phyloP scores from a whole-genome alignment of 129 eudicot genomes.

The Oenanthe sinensis region DNA sequence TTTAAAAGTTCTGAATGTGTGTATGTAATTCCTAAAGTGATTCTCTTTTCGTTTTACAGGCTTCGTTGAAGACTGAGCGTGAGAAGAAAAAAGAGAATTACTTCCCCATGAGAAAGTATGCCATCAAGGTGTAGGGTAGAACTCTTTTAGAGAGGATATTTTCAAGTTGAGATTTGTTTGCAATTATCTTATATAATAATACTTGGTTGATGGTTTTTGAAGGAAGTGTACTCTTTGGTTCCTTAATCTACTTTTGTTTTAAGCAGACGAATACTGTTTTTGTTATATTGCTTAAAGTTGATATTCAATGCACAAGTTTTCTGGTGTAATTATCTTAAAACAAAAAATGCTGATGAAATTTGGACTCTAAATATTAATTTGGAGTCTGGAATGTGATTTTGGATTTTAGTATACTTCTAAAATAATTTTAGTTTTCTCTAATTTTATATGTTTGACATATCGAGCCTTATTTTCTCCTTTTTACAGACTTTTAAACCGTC shows the following conservation, averaged over 20 bases:
- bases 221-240: neutral
- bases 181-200: neutral
- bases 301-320: neutral
- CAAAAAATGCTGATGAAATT: neutral
- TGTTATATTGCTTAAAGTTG: neutral
- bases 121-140: conserved; percentile 17
- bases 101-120: conserved; percentile 33
- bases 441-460: too few relatives aligned
- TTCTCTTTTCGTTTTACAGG: conserved; percentile 13
- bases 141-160: neutral
- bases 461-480: too few relatives aligned
- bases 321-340: neutral
- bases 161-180: neutral
- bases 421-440: too few relatives aligned
- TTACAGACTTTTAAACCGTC: too few relatives aligned
- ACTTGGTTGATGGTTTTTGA: neutral
- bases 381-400: too few relatives aligned
- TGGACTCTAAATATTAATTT: neutral
- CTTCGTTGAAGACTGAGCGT: conserved; percentile 46
- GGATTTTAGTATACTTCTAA: too few relatives aligned
- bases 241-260: neutral
- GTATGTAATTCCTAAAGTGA: neutral
- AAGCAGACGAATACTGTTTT: neutral
- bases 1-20: neutral
- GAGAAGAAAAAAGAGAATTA: conserved; percentile 56